Evolutionary conservation across 129 eudicot genomes (phyloP).

Genomic region (Saposhnikovia divaricata): DNA sequence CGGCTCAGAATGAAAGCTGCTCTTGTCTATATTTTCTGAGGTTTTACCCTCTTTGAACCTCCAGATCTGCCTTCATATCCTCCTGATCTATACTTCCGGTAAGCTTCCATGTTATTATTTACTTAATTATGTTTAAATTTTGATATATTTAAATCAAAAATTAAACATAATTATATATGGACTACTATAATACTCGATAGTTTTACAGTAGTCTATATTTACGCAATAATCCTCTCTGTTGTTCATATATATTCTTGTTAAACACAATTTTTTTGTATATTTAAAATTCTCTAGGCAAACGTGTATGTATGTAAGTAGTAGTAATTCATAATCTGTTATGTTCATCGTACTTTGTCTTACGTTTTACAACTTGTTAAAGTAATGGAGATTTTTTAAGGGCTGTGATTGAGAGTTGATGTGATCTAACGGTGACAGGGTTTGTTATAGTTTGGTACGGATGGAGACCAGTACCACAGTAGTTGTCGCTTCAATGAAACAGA

Average conservation of each 20-base stretch:
- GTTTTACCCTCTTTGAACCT: constrained; percentile 12
- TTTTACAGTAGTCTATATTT: no score
- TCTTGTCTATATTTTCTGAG: constrained; percentile 11
- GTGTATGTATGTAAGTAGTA: no score
- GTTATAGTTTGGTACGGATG: constrained; percentile 22
- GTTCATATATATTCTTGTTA: no score
- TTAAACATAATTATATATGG: no score
- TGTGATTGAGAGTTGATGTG: background rate
- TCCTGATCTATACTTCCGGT: constrained; percentile 30
- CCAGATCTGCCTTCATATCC: constrained; percentile 27
- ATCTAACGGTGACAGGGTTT: constrained; percentile 13
- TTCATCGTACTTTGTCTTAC: background rate
- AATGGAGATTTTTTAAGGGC: background rate
- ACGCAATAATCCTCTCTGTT: no score
- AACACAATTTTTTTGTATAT: no score
- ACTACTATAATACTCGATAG: background rate
- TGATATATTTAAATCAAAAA: background rate
- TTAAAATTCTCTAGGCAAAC: no score
- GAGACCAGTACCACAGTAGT: constrained; percentile 25
- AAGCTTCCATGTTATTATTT: constrained; percentile 3
- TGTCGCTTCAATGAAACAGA: constrained; percentile 12
- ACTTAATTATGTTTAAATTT: background rate
- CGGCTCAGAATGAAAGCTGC: constrained; percentile 39
- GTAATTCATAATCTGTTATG: background rate
- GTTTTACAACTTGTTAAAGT: background rate